Conservation (phyloP, 257 asterid genomes). For the Misopates orontium region DNA sequence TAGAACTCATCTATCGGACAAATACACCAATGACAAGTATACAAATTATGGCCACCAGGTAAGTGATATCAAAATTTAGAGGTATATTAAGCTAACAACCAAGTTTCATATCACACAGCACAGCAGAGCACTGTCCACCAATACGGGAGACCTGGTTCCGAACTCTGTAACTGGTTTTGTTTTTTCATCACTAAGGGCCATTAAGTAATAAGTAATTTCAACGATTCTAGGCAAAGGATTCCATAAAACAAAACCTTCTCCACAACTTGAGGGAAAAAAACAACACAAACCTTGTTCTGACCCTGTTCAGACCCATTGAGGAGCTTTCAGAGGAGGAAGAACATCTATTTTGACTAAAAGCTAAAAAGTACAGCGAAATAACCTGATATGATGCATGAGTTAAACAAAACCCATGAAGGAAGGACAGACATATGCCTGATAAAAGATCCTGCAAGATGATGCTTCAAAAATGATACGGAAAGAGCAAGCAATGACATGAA, state of each 20-base stretch:
- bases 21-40: slow-evolving; percentile 13
- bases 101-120: slow-evolving; percentile 5
- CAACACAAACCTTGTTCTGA: background rate
- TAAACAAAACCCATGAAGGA: slow-evolving; percentile 9
- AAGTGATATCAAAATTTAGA: slow-evolving; percentile 8
- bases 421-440: background rate
- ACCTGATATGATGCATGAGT: slow-evolving; percentile 1
- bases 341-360: background rate
- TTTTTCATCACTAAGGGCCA: background rate
- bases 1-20: slow-evolving; percentile 8
- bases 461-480: slow-evolving; percentile 18
- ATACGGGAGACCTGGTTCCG: slow-evolving; percentile 16
- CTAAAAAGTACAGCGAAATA: background rate
- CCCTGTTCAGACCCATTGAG: background rate
- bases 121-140: background rate
- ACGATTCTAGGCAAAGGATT: background rate
- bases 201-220: background rate
- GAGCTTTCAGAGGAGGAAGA: background rate
- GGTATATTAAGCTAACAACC: slow-evolving; percentile 17
- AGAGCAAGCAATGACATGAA: slow-evolving; percentile 7
- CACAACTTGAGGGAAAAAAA: background rate
- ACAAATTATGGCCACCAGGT: background rate
- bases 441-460: slow-evolving; percentile 5
- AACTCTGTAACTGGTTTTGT: slow-evolving; percentile 3
- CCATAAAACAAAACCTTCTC: slow-evolving; percentile 4